Evolutionary conservation across 305 asterid genomes (phyloP), one percentile per base, ranked within the genome.

Genomic region (Striga hermonthica): DNA sequence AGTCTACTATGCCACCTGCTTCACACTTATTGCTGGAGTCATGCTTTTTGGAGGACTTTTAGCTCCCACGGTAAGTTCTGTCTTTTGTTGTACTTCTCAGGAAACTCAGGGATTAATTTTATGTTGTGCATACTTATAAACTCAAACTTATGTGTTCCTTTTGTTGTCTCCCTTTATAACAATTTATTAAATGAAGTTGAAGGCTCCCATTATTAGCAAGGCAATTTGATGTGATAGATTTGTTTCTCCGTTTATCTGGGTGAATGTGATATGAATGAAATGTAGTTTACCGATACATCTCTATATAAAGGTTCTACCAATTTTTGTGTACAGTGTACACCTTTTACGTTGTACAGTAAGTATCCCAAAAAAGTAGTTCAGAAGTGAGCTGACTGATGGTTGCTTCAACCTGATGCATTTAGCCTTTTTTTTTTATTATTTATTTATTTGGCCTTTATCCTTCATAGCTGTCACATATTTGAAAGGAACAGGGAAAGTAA

Each of bases 31-130:
- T 44, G 78, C 95, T 1, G 94, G 94, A 62, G 38, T 84, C 72
- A 88, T 88, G 83, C 72, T 86, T 66, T 88, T 88, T 50, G 96
- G 96, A 9, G 91, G 96, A 72, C 87, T 88, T 60, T 75, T 88
- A 41, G 96, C 96, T 10, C 94, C 96, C 53, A 66, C 86, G 28
- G 94, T 88, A 78, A 84, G 96, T 73, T 79, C 41, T 67, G 52
- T 62, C 37, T 36, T 57, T 58, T 50, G 37, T 66, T 31, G 5
- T 39, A 22, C 43, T 37, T 62, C 7, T 58, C 15, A 8, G 7
- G 44, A 6, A 11, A 41, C 44, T 15, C 15, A 36, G 34, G 73
- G 34, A 16, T 22, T 22, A 22, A 22, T 22, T 22, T 22, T 22
- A 37, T 28, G 0, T 53, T 60, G 14, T 6, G 16, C 13, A 4